Evolutionary conservation across 2,329 filamentous ascomycete species (phyloP).

Genomic region (Ceratocystis variospora): DNA sequence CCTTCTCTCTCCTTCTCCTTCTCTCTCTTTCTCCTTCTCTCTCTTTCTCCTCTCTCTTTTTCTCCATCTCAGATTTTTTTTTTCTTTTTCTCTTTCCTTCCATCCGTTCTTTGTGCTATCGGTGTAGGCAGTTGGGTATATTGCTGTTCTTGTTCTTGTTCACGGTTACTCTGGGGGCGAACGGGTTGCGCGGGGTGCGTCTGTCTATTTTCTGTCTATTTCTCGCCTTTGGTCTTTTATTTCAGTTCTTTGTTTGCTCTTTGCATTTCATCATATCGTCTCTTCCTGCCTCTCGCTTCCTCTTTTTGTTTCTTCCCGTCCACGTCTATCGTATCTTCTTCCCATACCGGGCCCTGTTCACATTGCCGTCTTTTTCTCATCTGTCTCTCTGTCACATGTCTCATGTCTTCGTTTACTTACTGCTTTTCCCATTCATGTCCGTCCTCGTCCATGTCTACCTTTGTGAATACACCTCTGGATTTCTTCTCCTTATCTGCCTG

Average conservation of each 20-base stretch:
- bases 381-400: too few relatives aligned
- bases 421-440: slow-evolving; percentile 1
- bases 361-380: not conserved
- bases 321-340: not conserved
- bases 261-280: not conserved
- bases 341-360: not conserved
- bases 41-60: not conserved
- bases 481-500: not conserved
- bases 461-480: not conserved
- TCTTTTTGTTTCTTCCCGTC: too few relatives aligned
- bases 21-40: not conserved
- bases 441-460: not conserved
- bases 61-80: too few relatives aligned
- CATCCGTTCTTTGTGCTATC: slow-evolving; percentile 4
- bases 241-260: not conserved
- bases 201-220: not conserved
- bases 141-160: slow-evolving; percentile 9
- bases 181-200: slow-evolving; percentile 6
- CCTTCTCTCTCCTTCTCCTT: not conserved
- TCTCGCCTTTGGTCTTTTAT: slow-evolving; percentile 4
- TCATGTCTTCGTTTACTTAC: slow-evolving; percentile 1
- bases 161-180: slow-evolving; percentile 10
- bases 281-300: not conserved
- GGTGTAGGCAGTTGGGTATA: slow-evolving; percentile 11
- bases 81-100: not conserved